Base-by-base conservation (phyloP, 352 stramenopile genomes). In the Globisporangium acanthophoron region DNA sequence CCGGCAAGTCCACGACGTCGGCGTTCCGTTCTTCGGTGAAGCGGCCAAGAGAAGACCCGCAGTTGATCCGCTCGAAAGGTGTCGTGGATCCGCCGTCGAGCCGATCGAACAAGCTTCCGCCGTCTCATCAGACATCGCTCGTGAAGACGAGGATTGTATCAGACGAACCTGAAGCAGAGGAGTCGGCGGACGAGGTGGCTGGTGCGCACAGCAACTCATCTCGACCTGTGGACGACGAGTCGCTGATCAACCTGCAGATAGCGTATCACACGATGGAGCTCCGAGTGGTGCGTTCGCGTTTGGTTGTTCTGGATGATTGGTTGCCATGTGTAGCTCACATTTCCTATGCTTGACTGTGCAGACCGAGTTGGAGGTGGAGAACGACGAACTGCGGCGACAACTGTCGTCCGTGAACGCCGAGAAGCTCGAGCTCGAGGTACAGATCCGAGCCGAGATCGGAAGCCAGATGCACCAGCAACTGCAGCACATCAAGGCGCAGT, bases 391-490 rank as follows among this genome's bases (percentile, higher is more conserved):
- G n/a, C 66, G 80, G 8, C 43, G 75, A 6, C 69, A 87, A 56
- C 33, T 88, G 6, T 70, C 69, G 3, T 68, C 84, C 31, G 62
- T 62, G 6, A 71, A 84, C 57, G 73, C 76, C 41, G 69, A 85
- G 58, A 78, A 85, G 24, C 71, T 89, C 58, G 54, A 84, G 58
- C 74, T 85, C 54, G 78, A 88, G 57, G 68, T 88, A 21, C 67
- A 69, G 27, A 79, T 88, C 58, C 76, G 81, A 8, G 67, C 67
- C 2, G 76, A 87, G 51, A 76, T 90, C n/a, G 82, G 74, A 24
- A 78, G 76, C n/a, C 78, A 88, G 64, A 88, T 87, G 80, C 74
- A 71, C 13, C 61, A 79, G 45, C 79, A 88, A 49, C 67, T 87
- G 41, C 73, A 86, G 65, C 78, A 86, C 29, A 86, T 88, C 63